These are phyloP conservation scores for Chrysoporthe puriensis DNA, from an alignment of 2,329 filamentous ascomycete genomes.

Conservation along the genomic window DNA sequence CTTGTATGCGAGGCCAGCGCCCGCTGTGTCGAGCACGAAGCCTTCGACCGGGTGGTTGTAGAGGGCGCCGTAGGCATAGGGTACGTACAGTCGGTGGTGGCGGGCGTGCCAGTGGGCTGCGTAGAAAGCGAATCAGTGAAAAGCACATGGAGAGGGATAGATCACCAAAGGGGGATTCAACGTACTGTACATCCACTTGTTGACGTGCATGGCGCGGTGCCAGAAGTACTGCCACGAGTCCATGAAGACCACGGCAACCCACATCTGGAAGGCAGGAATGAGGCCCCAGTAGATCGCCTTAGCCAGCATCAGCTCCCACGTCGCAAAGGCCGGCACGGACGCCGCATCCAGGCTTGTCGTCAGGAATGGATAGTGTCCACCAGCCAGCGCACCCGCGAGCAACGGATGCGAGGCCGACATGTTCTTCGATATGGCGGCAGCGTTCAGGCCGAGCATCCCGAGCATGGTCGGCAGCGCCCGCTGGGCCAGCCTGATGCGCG, in stretches of 20 bases:
- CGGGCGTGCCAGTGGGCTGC: slow-evolving; percentile 87
- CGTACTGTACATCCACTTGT: slow-evolving; percentile 95
- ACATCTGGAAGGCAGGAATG: slow-evolving; percentile 78
- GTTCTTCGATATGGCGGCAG: slow-evolving; percentile 73
- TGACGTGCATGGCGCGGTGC: slow-evolving; percentile 95
- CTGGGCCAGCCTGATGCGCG: slow-evolving; percentile 77
- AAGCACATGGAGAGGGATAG: background rate
- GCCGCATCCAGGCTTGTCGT: slow-evolving; percentile 59
- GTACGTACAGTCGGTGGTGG: slow-evolving; percentile 95
- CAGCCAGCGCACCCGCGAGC: slow-evolving; percentile 75
- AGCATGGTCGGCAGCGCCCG: slow-evolving; percentile 75
- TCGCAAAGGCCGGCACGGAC: slow-evolving; percentile 72
- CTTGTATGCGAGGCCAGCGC: slow-evolving; percentile 83
- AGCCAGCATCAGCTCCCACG: slow-evolving; percentile 78
- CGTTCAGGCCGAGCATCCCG: slow-evolving; percentile 74
- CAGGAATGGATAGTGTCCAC: slow-evolving; percentile 78
- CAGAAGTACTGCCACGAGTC: slow-evolving; percentile 99
- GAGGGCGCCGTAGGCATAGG: slow-evolving; percentile 93
- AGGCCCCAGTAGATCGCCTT: slow-evolving; percentile 78
- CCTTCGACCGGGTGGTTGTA: slow-evolving; percentile 97
- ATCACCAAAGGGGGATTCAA: slow-evolving; percentile 32
- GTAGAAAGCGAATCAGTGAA: slow-evolving; percentile 31
- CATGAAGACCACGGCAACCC: slow-evolving; percentile 73
- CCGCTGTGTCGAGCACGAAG: slow-evolving; percentile 88
- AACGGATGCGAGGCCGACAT: slow-evolving; percentile 72